phyloP scores from a whole-genome alignment of 2,329 filamentous ascomycete genomes.

The Hypoxylon sp. region DNA sequence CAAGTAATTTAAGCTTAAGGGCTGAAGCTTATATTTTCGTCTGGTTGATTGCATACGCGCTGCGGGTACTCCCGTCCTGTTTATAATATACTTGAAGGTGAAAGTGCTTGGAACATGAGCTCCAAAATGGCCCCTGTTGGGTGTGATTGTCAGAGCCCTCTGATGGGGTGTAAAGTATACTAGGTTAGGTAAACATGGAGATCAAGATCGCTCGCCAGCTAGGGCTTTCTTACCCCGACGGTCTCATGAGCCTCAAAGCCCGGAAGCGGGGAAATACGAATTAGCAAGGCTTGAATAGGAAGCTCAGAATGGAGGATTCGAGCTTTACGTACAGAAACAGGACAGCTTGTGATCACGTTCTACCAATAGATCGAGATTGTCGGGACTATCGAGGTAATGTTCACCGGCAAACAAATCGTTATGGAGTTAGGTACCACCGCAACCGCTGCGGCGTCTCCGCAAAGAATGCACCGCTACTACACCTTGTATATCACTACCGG shows the following conservation, averaged over 20 bases:
- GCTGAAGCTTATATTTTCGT: background rate
- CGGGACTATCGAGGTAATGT: conserved; percentile 7
- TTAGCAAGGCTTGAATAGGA: conserved; percentile 35
- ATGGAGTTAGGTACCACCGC: no score
- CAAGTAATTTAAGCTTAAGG: background rate
- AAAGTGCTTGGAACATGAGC: conserved; percentile 2
- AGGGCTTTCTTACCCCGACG: conserved; percentile 25
- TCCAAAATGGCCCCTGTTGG: conserved; percentile 2
- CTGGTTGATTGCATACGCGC: background rate
- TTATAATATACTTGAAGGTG: background rate
- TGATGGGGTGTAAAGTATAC: background rate
- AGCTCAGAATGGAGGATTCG: conserved; percentile 31
- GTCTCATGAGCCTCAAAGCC: conserved; percentile 33
- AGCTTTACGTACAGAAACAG: conserved; percentile 11
- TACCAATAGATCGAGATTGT: conserved; percentile 23
- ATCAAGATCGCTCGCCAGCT: background rate
- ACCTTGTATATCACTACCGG: no score
- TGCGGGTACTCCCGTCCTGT: background rate
- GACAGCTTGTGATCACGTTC: conserved; percentile 9
- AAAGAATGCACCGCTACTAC: conserved; percentile 22
- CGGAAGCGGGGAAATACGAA: conserved; percentile 33
- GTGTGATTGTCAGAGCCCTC: background rate
- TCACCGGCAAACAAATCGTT: conserved; percentile 21
- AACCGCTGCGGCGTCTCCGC: conserved; percentile 24
- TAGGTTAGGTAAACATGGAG: no score